A percentile compares a stretch with the other conserved stretches of the same genome.
Conservation (phyloP, 2,329 filamentous ascomycete species). For the Arthrobotrys sphaeroides region DNA sequence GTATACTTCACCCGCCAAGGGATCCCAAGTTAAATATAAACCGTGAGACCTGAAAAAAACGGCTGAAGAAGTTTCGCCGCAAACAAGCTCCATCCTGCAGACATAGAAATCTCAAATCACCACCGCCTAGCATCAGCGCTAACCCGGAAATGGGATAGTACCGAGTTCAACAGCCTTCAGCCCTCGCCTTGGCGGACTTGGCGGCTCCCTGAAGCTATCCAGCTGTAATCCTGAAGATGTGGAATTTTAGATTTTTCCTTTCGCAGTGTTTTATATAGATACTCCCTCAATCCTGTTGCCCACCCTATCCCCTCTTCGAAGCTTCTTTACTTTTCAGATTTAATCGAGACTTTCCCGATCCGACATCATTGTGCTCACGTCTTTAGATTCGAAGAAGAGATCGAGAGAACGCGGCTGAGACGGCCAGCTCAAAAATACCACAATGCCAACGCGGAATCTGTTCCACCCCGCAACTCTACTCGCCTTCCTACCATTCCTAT, state of each 20-base stretch:
- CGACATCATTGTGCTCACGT: not conserved
- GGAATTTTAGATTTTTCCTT: constrained; percentile 14
- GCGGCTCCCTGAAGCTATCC: constrained; percentile 10
- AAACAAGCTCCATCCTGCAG: not conserved
- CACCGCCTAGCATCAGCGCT: constrained; percentile 34
- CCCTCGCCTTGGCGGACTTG: constrained; percentile 39
- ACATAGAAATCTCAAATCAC: constrained; percentile 37
- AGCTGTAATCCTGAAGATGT: constrained; percentile 29
- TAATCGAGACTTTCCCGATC: not conserved
- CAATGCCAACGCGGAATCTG: constrained; percentile 43
- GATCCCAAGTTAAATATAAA: constrained; percentile 7
- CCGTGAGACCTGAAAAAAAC: not conserved
- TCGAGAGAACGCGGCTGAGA: not conserved
- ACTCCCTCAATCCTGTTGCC: not conserved
- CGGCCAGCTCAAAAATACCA: constrained; percentile 33
- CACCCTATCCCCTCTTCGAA: not conserved
- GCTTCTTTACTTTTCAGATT: not conserved
- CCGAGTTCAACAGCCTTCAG: constrained; percentile 16
- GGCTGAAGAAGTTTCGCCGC: not conserved
- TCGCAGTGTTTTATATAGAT: constrained; percentile 14
- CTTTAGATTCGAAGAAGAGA: not conserved
- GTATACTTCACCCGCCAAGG: not conserved
- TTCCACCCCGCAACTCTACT: constrained; percentile 19
- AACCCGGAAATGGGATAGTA: constrained; percentile 17
- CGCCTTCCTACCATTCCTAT: constrained; percentile 18